Base-by-base conservation (phyloP, 805 yeast species). In the Priceomyces carsonii region DNA sequence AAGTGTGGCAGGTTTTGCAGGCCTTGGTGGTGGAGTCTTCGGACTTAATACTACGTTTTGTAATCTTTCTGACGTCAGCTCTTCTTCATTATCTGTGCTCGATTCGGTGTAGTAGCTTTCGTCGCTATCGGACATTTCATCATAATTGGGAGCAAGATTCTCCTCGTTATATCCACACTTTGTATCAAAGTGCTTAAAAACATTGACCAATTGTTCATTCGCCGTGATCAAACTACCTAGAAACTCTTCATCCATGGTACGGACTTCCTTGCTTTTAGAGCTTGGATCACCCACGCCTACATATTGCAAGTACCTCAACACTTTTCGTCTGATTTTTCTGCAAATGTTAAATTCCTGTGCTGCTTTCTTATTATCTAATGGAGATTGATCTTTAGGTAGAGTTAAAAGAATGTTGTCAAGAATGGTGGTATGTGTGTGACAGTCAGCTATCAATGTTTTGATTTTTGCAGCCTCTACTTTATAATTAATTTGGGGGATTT, bases 171-270 rank as follows among this genome's bases (percentile, higher is more conserved):
- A 62, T 1, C 73, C 74, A 58, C 64, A 66, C 58, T 58, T 51
- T 31, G 73, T 71, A 39, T 90, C 95, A 55, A 79, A 90, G 35
- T 68, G 61, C 47, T 79, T 77, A 49, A 93, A 71, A 0, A 89
- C 82, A 3, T 66, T 66, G 5, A 93, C 95, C 42, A 93, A 72
- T 55, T 87, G 90, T 50, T 93, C 99, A 55, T 93, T 93, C 29
- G 96, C 95, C 48, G 79, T 82, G 39, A 93, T 78, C 43, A 93
- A 71, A 28, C 87, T 75, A n/a, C 97, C 98, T 43, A 93, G 62
- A 42, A 80, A 84, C 51, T 87, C 95, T 44, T 90, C 97, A 39
- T 80, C 80, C 53, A 67, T 49, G 1, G 55, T 58, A 12, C 49
- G 34, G 8, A 52, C 52, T 27, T 53, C 66, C 2, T 41, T 33